These are phyloP conservation scores for Arthrocladium fulminans DNA, from an alignment of 2,329 filamentous ascomycete species.

Conservation along the genomic window DNA sequence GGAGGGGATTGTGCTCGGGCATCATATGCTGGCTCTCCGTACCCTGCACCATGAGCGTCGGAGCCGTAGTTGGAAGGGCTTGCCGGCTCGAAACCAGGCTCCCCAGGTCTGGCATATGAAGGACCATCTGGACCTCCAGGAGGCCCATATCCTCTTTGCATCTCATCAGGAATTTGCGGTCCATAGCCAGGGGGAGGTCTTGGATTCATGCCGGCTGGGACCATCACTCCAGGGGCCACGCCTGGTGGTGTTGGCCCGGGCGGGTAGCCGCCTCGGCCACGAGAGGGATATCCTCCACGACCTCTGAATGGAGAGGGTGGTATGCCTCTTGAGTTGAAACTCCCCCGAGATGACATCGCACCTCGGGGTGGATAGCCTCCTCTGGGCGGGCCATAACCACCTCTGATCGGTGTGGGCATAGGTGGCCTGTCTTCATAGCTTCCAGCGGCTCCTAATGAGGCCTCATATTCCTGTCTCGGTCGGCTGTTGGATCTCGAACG, in stretches of 20 bases:
- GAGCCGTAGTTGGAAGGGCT: constrained; percentile 4
- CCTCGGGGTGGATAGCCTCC: constrained; percentile 28
- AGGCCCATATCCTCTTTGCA: constrained; percentile 35
- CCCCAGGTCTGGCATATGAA: background rate
- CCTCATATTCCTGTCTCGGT: constrained; percentile 20
- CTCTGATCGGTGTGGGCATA: constrained; percentile 23
- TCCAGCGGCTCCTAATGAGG: background rate
- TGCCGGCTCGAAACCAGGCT: background rate
- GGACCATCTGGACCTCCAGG: constrained; percentile 22
- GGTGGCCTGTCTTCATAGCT: constrained; percentile 20
- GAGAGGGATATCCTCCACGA: constrained; percentile 16
- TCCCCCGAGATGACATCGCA: constrained; percentile 28
- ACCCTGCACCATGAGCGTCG: background rate
- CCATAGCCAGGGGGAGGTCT: constrained; percentile 46
- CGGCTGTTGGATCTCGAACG: constrained; percentile 25
- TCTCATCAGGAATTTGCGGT: constrained; percentile 26
- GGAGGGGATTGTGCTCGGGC: constrained; percentile 8
- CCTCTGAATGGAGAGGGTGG: constrained; percentile 31
- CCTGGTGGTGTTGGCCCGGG: constrained; percentile 18
- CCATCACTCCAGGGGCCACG: constrained; percentile 31
- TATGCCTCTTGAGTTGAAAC: constrained; percentile 27
- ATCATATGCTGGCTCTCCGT: background rate
- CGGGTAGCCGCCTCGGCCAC: constrained; percentile 29
- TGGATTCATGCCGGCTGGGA: constrained; percentile 35
- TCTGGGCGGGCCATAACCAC: constrained; percentile 41